Evolutionary conservation across 129 eudicot species (phyloP).

Genomic region (Calendula officinalis): DNA sequence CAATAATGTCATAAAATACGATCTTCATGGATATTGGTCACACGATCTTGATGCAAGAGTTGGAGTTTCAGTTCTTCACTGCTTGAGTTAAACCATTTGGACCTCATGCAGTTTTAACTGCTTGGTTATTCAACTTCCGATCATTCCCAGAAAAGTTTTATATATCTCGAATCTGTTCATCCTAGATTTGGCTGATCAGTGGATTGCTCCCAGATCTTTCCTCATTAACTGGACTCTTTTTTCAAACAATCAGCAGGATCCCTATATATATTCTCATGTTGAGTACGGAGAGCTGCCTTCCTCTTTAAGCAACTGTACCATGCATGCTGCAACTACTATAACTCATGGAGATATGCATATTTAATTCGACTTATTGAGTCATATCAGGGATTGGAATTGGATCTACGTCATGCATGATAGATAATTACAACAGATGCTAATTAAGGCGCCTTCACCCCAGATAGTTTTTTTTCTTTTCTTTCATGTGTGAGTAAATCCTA

Average conservation of each 20-base stretch:
- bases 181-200: constrained; percentile 1
- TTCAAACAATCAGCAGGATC: constrained; percentile 25
- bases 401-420: neutral
- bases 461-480: neutral
- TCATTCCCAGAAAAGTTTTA: neutral
- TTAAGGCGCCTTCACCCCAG: neutral
- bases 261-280: neutral
- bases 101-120: constrained; percentile 21
- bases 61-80: constrained; percentile 22
- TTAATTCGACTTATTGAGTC: neutral
- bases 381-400: neutral
- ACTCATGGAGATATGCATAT: constrained; percentile 14
- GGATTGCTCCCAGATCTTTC: constrained; percentile 40
- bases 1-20: constrained; percentile 11
- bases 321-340: constrained; percentile 8
- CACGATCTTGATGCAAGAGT: neutral
- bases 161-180: neutral
- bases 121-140: constrained; percentile 41
- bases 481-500: neutral
- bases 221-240: constrained; percentile 2
- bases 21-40: constrained; percentile 14
- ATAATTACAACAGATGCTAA: neutral
- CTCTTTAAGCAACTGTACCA: constrained; percentile 19
- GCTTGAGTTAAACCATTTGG: constrained; percentile 25
- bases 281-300: constrained; percentile 27